Evolutionary conservation across 2,329 filamentous ascomycete genomes (phyloP), one percentile per base, ranked within the genome.

Genomic region (Myriosclerotinia scirpicola): DNA sequence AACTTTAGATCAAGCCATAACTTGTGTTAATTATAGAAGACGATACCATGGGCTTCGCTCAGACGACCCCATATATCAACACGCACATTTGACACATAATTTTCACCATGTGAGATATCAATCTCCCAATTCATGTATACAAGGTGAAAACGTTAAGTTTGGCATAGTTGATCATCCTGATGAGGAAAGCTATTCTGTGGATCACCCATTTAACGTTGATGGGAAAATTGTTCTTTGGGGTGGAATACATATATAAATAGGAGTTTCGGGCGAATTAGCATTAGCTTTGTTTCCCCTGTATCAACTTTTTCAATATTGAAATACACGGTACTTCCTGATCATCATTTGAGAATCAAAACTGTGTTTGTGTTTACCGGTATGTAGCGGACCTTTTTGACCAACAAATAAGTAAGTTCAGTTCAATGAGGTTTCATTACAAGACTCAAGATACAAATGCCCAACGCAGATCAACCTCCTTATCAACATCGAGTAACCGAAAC

Each of bases 1-100:
- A 42, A 75, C 74, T 1, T 65, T 75, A 46, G 54, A 52, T 8
- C 42, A 38, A 26, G 54, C 63, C 22, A 42, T 65, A n/a, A 17
- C 46, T 15, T 59, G 55, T 12, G 17, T 65, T 36, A 48, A 22
- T 17, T 26, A 54, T 58, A 66, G 44, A 50, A 50, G 56, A 38
- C 53, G 34, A 55, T 30, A 44, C 20, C n/a, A 38, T 38, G 48
- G 11, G 48, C 22, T 52, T 20, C 2, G 17, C 12, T 52, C 46
- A 40, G 34, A 61, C 34, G 63, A 58, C 17, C n/a, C 14, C 34
- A 14, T 8, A 15, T n/a, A 30, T 36, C 22, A n/a, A 15, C 59
- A 53, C 12, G n/a, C 42, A n/a, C 30, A 34, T 40, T 11, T 26
- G n/a, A 54, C 22, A 9, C 63, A 48, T 26, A 36, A n/a, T 20